These are phyloP conservation scores for Rhodotorula glutinis DNA, from an alignment of 1,284 basidiomycete species.

Conservation along the genomic window DNA sequence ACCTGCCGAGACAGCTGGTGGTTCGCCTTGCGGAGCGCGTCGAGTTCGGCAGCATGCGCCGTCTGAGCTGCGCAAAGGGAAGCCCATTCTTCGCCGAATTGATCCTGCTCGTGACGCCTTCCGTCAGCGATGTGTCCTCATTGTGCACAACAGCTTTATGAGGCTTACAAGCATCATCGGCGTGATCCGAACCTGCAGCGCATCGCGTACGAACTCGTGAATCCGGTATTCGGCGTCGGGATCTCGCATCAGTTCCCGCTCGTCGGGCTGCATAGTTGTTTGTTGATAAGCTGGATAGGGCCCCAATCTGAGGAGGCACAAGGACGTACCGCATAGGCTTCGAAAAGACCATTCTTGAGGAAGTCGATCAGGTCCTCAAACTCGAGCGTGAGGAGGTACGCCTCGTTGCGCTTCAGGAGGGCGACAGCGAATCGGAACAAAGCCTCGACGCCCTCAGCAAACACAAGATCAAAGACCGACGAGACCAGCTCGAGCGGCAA, in stretches of 20 bases:
- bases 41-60: conserved; percentile 74
- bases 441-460: conserved; percentile 95
- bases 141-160: no score
- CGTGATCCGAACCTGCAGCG: conserved; percentile 68
- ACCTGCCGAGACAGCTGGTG: conserved; percentile 72
- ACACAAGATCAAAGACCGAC: conserved; percentile 88
- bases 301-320: no score
- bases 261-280: conserved; percentile 17
- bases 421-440: conserved; percentile 92
- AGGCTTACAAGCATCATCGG: conserved; percentile 44
- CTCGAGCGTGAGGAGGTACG: conserved; percentile 68
- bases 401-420: conserved; percentile 83
- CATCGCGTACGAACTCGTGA: conserved; percentile 79
- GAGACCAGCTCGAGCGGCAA: conserved; percentile 93
- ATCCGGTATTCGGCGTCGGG: conserved; percentile 58
- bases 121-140: neutral
- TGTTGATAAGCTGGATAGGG: no score
- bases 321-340: conserved; percentile 64
- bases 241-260: conserved; percentile 45
- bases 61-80: conserved; percentile 66
- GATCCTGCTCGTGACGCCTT: conserved; percentile 54
- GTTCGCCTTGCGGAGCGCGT: conserved; percentile 72
- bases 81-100: conserved; percentile 81
- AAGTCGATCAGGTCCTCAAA: conserved; percentile 84
- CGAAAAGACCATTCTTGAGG: conserved; percentile 75